Evolutionary conservation across 768 basidiomycete genomes (phyloP).

Genomic region (Suillus decipiens): DNA sequence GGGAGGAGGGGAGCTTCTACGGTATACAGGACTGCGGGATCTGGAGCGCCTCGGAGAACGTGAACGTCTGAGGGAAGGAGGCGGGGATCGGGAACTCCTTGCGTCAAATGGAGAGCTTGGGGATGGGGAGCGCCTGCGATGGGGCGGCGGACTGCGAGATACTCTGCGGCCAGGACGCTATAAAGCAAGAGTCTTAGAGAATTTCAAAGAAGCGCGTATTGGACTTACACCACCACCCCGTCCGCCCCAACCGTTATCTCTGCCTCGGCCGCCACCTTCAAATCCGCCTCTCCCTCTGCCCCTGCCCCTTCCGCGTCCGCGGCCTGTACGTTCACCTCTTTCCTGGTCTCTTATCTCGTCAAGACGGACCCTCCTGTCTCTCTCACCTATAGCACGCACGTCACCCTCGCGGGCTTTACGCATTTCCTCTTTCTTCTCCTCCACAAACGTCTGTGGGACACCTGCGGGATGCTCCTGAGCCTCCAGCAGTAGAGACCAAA

Average conservation of each 20-base stretch:
- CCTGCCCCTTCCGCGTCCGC: slow-evolving; percentile 61
- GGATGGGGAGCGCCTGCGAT: slow-evolving; percentile 24
- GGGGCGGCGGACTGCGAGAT: slow-evolving; percentile 24
- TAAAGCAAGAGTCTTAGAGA: slow-evolving; percentile 14
- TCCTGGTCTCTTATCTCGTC: slow-evolving; percentile 72
- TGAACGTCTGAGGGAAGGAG: slow-evolving; percentile 22
- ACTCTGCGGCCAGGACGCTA: slow-evolving; percentile 49
- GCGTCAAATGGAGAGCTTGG: slow-evolving; percentile 12
- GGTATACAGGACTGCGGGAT: slow-evolving; percentile 26
- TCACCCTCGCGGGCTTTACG: slow-evolving; percentile 67
- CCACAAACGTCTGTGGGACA: slow-evolving; percentile 87
- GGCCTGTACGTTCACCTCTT: slow-evolving; percentile 45
- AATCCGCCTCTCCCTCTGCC: slow-evolving; percentile 50
- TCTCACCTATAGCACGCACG: slow-evolving; percentile 64
- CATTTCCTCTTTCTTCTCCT: slow-evolving; percentile 92
- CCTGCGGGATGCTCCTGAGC: slow-evolving; percentile 89
- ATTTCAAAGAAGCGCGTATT: slow-evolving; percentile 4
- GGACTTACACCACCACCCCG: slow-evolving; percentile 54
- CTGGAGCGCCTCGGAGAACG: slow-evolving; percentile 29
- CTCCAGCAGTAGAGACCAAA: slow-evolving; percentile 93
- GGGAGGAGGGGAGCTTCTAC: slow-evolving; percentile 39
- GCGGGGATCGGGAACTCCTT: slow-evolving; percentile 28
- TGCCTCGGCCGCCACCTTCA: slow-evolving; percentile 51
- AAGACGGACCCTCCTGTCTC: slow-evolving; percentile 66
- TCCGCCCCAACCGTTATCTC: slow-evolving; percentile 67